Base-by-base conservation (phyloP, 1,284 basidiomycete species). In the Wallemia hederae region DNA sequence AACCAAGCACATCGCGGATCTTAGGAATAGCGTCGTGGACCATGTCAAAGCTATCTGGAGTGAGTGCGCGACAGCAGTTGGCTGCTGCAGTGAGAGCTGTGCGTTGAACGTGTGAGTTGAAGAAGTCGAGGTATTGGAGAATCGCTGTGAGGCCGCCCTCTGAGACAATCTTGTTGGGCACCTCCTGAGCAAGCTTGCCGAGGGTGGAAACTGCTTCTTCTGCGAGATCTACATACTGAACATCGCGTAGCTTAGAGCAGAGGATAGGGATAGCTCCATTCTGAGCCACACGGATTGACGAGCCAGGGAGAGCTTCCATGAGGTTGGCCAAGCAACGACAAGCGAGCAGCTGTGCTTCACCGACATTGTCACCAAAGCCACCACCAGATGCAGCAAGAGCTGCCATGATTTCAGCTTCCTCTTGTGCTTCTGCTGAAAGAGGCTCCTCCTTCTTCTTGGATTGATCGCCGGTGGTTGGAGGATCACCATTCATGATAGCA, bases 121-220 rank as follows among this genome's bases (percentile, higher is more conserved):
- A 94, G 74, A 96, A 96, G 69, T 94, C 90, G 64, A 96, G 80
- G 71, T 84, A 94, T 69, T 86, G 88, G 65, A 96, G 78, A 29
- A 96, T 74, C 22, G 90, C 90, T 24, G 83, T 80, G 22, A 96
- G 76, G 39, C 91, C 91, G 60, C 86, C 87, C 73, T 94, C 90
- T 59, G 87, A 81, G 22, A 94, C 88, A 65, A 96, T 92, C 14
- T 89, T 80, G 62, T 84, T 85, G 0, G 91, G 90, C 66, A 89
- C 88, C 70, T 94, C 91, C 69, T 90, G 86, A 1, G 89, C 91
- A 56, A 96, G 90, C 74, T 96, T 96, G 73, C 94, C 89, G 73
- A 96, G 76, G 0, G 90, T 96, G 69, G 86, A 90, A 63, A 96
- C 73, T 3, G 90, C 92, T 72, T 96, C 91, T 69, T 96, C 91